Conservation (phyloP, 2,329 filamentous ascomycete genomes). For the Ceratocystis destructans region DNA sequence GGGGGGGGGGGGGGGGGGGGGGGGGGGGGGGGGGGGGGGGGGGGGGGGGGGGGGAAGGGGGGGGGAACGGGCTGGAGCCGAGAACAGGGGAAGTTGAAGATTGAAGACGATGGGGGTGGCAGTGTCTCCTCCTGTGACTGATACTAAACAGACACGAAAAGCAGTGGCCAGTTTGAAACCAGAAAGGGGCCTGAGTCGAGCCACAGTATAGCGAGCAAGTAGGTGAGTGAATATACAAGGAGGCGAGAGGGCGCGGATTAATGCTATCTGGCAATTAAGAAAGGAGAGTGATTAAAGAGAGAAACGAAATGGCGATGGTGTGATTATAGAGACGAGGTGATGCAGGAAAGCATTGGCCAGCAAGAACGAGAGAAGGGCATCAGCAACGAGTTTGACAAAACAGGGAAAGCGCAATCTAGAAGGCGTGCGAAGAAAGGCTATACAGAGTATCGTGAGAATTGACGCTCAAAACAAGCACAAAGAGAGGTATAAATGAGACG, state of each 20-base stretch:
- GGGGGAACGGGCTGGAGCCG: neutral
- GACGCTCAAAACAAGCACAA: neutral
- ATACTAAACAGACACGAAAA: neutral
- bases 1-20: too few species aligned
- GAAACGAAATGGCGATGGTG: neutral
- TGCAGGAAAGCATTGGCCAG: conserved; percentile 1
- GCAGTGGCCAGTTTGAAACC: neutral
- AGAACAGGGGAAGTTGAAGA: neutral
- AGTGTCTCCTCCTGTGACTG: neutral
- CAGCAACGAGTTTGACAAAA: neutral
- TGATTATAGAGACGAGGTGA: neutral
- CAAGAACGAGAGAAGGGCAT: neutral
- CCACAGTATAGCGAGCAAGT: neutral
- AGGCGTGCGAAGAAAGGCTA: neutral
- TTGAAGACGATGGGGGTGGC: neutral
- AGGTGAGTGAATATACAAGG: neutral
- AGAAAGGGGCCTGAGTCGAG: neutral
- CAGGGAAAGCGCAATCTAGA: neutral
- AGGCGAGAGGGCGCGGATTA: neutral
- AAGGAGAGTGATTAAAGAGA: neutral
- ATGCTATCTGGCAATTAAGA: neutral
- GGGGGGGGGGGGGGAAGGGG: too few species aligned
- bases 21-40: too few species aligned
- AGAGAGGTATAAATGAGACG: neutral
- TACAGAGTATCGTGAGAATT: neutral